These are phyloP conservation scores for Phytophthora sansomeana DNA, from an alignment of 352 stramenopile species.

Conservation along the genomic window DNA sequence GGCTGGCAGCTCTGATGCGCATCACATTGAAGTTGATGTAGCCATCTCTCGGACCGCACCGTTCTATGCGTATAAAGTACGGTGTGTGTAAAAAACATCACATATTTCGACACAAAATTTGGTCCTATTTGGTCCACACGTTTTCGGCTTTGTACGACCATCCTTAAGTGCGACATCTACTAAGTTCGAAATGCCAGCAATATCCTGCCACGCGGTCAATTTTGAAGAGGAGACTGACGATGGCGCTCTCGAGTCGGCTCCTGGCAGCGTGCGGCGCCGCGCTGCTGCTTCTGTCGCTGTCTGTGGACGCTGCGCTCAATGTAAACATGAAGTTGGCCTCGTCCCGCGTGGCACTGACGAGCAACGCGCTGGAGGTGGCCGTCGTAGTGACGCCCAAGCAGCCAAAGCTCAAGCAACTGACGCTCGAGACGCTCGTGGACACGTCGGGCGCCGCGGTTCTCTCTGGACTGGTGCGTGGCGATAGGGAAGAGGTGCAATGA, in stretches of 20 bases:
- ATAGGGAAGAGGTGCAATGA: not conserved
- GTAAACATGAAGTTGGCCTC: conserved; percentile 56
- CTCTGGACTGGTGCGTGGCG: conserved; percentile 59
- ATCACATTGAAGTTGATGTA: conserved; percentile 25
- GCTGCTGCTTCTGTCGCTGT: conserved; percentile 37
- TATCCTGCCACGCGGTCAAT: conserved; percentile 43
- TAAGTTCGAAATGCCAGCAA: too few species aligned
- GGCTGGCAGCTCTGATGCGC: not conserved
- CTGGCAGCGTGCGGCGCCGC: conserved; percentile 32
- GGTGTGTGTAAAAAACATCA: not conserved
- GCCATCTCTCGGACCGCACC: conserved; percentile 9
- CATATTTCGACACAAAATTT: too few species aligned
- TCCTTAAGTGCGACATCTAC: too few species aligned
- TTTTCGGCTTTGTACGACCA: too few species aligned
- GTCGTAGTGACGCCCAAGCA: conserved; percentile 67
- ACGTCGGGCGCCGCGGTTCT: conserved; percentile 63
- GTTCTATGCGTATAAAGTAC: not conserved
- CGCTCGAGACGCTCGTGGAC: conserved; percentile 77
- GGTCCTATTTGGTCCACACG: too few species aligned
- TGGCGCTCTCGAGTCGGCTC: conserved; percentile 32
- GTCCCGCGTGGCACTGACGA: conserved; percentile 55
- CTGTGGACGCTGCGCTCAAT: conserved; percentile 39
- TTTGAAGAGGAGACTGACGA: conserved; percentile 29
- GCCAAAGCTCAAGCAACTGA: conserved; percentile 59
- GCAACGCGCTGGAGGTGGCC: conserved; percentile 54